Evolutionary conservation across 2,329 filamentous ascomycete species (phyloP).

Genomic region (Epichloe elymi): DNA sequence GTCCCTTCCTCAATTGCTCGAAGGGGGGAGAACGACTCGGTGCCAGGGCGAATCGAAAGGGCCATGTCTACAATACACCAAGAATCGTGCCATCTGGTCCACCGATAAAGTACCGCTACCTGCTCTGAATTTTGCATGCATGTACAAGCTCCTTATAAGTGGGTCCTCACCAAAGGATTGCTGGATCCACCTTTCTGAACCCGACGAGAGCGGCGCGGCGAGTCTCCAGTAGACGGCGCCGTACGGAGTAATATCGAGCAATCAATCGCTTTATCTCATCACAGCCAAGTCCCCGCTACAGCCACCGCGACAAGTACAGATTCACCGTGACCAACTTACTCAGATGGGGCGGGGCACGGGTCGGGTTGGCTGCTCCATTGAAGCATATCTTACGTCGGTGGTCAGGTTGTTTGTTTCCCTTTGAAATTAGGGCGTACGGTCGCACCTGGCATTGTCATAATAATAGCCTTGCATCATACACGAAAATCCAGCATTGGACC

Average conservation of each 20-base stretch:
- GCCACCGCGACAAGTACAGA: background rate
- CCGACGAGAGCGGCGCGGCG: conserved; percentile 6
- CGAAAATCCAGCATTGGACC: background rate
- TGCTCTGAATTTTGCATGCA: background rate
- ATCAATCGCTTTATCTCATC: background rate
- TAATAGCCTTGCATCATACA: background rate
- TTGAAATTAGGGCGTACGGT: background rate
- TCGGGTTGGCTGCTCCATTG: background rate
- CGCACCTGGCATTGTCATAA: background rate
- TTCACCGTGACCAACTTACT: background rate
- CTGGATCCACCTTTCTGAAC: conserved; percentile 2
- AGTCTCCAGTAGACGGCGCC: conserved; percentile 2
- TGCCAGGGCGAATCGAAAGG: background rate
- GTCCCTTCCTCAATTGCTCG: background rate
- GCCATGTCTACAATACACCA: background rate
- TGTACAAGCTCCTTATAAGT: background rate
- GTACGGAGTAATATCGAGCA: conserved; percentile 1
- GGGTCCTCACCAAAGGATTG: conserved; percentile 3
- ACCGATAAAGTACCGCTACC: background rate
- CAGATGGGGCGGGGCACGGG: too few species aligned
- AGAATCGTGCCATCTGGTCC: background rate
- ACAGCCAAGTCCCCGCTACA: background rate
- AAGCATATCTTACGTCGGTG: background rate
- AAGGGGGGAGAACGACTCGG: conserved; percentile 3
- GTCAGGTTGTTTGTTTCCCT: background rate